These are phyloP conservation scores for Vanderwaltozyma tropicalis DNA, from an alignment of 805 yeast species.

Conservation along the genomic window DNA sequence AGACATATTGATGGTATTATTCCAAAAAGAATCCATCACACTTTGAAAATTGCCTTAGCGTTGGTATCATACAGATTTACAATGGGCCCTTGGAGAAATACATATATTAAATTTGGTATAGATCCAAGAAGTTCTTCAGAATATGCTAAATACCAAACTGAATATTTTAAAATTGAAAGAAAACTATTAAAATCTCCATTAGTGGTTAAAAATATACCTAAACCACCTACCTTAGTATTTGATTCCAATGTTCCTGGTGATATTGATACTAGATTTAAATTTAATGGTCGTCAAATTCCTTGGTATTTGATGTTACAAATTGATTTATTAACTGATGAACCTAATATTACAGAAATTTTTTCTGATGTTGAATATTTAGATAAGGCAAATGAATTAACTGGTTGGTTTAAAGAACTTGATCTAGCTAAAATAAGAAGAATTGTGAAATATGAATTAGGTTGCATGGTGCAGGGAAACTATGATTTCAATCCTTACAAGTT, in stretches of 20 bases:
- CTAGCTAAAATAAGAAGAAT: slow-evolving; percentile 57
- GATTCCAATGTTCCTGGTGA: slow-evolving; percentile 26
- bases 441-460: slow-evolving; percentile 59
- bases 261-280: slow-evolving; percentile 42
- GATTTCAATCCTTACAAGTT: slow-evolving; percentile 34
- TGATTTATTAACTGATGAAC: slow-evolving; percentile 61
- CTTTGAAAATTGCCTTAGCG: slow-evolving; percentile 70
- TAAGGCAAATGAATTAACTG: slow-evolving; percentile 33
- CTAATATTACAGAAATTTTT: slow-evolving; percentile 40
- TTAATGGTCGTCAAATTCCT: slow-evolving; percentile 66
- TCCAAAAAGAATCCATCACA: slow-evolving; percentile 32
- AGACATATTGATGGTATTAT: slow-evolving; percentile 51
- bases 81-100: slow-evolving; percentile 92
- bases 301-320: slow-evolving; percentile 63
- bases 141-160: slow-evolving; percentile 68
- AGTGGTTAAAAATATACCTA: slow-evolving; percentile 24
- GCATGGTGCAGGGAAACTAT: slow-evolving; percentile 42
- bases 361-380: slow-evolving; percentile 45
- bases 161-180: slow-evolving; percentile 48
- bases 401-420: slow-evolving; percentile 66
- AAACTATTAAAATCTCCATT: slow-evolving; percentile 17
- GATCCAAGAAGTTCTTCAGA: slow-evolving; percentile 54
- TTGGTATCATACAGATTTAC: slow-evolving; percentile 71
- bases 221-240: slow-evolving; percentile 25
- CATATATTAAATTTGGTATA: slow-evolving; percentile 67